Evolutionary conservation across 2,329 filamentous ascomycete genomes (phyloP).

Genomic region (Plectosphaerella sp.): DNA sequence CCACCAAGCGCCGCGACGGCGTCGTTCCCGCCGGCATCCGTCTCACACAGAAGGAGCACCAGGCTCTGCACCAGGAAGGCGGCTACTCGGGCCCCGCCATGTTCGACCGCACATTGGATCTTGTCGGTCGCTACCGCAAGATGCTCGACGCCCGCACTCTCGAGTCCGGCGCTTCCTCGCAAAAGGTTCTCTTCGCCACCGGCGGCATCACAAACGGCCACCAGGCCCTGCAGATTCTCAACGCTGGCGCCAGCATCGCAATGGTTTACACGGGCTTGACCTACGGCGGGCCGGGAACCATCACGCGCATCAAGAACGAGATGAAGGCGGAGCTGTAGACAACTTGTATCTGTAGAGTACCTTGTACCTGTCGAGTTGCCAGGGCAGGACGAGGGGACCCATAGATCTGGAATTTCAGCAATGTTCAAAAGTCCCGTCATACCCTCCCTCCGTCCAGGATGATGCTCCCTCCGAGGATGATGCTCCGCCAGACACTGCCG

Average conservation of each 20-base stretch:
- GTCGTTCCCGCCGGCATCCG: conserved; percentile 63
- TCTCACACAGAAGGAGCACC: conserved; percentile 62
- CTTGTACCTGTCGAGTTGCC: no score
- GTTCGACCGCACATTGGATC: conserved; percentile 71
- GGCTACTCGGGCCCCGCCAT: conserved; percentile 89
- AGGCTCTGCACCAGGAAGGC: conserved; percentile 69
- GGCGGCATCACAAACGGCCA: conserved; percentile 88
- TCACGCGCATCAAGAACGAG: conserved; percentile 62
- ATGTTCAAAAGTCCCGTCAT: not conserved
- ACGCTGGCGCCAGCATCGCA: conserved; percentile 84
- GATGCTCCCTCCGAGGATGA: no score
- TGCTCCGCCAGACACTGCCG: no score
- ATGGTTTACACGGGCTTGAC: conserved; percentile 82
- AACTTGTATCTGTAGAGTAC: not conserved
- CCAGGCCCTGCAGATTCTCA: conserved; percentile 75
- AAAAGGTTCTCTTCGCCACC: conserved; percentile 87
- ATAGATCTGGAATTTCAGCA: not conserved
- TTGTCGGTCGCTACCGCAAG: conserved; percentile 76
- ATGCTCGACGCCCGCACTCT: conserved; percentile 53
- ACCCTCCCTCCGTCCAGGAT: no score
- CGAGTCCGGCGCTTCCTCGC: conserved; percentile 28
- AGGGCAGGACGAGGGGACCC: not conserved
- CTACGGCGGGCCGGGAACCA: conserved; percentile 60
- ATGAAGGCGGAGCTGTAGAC: conserved; percentile 41
- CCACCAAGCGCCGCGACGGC: conserved; percentile 76